Conservation (phyloP, 306 rosid genomes). For the Sicyos edulis region DNA sequence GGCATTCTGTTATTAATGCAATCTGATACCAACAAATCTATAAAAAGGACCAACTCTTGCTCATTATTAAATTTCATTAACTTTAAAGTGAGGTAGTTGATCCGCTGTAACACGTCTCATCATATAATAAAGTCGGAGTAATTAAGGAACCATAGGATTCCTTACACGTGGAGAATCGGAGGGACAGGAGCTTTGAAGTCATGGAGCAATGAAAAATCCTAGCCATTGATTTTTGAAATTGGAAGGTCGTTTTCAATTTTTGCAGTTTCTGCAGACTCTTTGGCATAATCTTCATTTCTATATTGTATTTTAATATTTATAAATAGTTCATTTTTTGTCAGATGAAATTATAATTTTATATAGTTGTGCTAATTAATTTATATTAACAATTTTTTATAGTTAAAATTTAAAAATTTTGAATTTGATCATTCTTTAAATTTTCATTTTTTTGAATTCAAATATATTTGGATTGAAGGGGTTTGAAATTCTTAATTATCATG, state of each 20-base stretch:
- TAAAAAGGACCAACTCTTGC: neutral
- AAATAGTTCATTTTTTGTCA: neutral
- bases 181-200: neutral
- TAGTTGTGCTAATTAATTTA: neutral
- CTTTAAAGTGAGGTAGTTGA: neutral
- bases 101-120: constrained; percentile 7
- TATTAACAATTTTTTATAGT: neutral
- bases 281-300: neutral
- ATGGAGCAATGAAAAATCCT: neutral
- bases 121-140: neutral
- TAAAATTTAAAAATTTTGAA: neutral
- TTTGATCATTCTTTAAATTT: neutral
- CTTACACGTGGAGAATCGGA: neutral
- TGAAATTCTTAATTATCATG: too few relatives aligned
- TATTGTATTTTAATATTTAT: neutral
- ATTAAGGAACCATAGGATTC: neutral
- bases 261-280: neutral
- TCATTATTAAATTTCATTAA: neutral
- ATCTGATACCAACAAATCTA: constrained; percentile 12
- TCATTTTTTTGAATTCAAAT: too few relatives aligned
- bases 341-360: neutral
- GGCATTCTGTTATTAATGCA: constrained; percentile 36
- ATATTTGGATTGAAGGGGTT: too few relatives aligned
- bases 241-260: neutral
- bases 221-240: constrained; percentile 9